Percentiles rank a stretch among this genome's conserved stretches.
Evolutionary conservation across 1,284 basidiomycete genomes (phyloP).

Genomic region (Sporisorium scitamineum): DNA sequence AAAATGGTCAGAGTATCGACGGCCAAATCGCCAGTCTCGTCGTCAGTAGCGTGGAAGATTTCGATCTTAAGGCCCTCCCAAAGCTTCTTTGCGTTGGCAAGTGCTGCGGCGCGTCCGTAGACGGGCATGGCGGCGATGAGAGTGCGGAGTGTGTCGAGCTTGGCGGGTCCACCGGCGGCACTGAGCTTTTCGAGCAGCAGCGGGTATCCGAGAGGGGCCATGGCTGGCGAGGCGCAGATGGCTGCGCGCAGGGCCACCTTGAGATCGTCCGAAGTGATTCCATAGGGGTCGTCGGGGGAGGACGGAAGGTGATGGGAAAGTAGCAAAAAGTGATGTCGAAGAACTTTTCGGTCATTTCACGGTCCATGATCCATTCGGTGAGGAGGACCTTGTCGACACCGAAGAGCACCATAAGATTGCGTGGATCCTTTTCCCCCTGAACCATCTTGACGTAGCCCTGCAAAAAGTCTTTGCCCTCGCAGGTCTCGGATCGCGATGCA

Average conservation of each 20-base stretch:
- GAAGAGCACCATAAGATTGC: slow-evolving; percentile 91
- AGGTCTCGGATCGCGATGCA: slow-evolving; percentile 20
- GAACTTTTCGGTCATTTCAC: slow-evolving; percentile 77
- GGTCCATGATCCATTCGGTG: slow-evolving; percentile 84
- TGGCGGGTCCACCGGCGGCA: slow-evolving; percentile 83
- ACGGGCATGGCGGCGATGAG: slow-evolving; percentile 62
- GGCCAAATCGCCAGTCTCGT: slow-evolving; percentile 55
- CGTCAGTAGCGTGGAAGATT: slow-evolving; percentile 68
- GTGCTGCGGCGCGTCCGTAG: slow-evolving; percentile 61
- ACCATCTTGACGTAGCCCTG: slow-evolving; percentile 82
- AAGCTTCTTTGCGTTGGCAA: slow-evolving; percentile 53
- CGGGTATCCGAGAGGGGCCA: slow-evolving; percentile 86
- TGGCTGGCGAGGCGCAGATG: slow-evolving; percentile 82
- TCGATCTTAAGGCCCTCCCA: slow-evolving; percentile 66
- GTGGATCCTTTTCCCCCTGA: slow-evolving; percentile 96
- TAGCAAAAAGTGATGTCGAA: slow-evolving; percentile 98
- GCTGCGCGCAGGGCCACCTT: slow-evolving; percentile 79
- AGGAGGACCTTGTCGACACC: slow-evolving; percentile 85
- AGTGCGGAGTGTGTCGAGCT: slow-evolving; percentile 71
- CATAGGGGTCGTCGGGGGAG: slow-evolving; percentile 95
- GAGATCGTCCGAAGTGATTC: slow-evolving; percentile 89
- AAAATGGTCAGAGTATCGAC: slow-evolving; percentile 55
- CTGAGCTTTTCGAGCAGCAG: slow-evolving; percentile 92
- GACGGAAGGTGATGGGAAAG: slow-evolving; percentile 97
- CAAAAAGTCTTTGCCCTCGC: slow-evolving; percentile 77